Conservation (phyloP, 768 basidiomycete species). For the Dentipellis sp. region DNA sequence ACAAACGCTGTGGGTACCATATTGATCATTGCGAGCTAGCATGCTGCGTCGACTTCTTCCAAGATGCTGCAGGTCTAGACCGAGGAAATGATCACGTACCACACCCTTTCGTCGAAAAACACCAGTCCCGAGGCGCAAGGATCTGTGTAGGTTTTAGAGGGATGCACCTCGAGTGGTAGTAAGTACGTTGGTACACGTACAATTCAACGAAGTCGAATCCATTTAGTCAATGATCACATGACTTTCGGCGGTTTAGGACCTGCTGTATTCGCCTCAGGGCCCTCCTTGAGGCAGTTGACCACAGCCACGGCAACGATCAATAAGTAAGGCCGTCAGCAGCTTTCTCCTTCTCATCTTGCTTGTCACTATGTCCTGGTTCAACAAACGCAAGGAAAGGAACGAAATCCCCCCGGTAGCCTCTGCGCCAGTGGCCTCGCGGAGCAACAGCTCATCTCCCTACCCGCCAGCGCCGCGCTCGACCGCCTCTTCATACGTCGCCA, state of each 20-base stretch:
- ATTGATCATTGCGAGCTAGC: neutral
- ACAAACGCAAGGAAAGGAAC: constrained; percentile 48
- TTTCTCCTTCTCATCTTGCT: constrained; percentile 13
- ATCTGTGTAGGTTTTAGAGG: no score
- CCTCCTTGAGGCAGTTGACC: neutral
- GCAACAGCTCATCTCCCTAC: constrained; percentile 28
- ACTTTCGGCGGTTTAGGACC: no score
- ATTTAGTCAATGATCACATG: no score
- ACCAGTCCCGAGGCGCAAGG: no score
- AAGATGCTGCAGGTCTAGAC: no score
- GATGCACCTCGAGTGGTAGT: no score
- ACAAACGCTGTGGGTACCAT: neutral
- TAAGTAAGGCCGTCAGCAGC: neutral
- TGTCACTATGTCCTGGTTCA: constrained; percentile 54
- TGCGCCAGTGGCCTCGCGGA: constrained; percentile 22
- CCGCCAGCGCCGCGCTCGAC: constrained; percentile 35
- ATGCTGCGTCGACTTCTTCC: neutral
- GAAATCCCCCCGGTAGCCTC: constrained; percentile 60
- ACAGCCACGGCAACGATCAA: neutral
- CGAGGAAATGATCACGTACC: no score
- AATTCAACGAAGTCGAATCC: no score
- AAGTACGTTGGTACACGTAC: no score
- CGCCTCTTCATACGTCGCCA: constrained; percentile 57
- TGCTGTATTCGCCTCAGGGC: no score
- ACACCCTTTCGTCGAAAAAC: no score